Evolutionary conservation across 805 yeast species (phyloP).

Genomic region (Peterozyma xylosa): DNA sequence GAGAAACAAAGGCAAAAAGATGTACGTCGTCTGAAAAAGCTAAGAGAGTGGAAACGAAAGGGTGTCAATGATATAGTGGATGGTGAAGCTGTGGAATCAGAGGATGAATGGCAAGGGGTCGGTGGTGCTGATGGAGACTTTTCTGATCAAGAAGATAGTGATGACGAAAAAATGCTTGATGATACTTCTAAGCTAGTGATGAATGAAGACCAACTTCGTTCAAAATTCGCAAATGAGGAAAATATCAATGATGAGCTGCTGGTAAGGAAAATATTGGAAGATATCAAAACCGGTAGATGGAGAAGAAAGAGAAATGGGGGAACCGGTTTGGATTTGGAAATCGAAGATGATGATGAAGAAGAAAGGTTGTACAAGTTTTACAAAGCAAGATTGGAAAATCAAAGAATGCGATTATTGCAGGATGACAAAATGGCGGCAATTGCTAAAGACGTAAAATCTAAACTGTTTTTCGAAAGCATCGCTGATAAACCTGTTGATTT

Average conservation of each 20-base stretch:
- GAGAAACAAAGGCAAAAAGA: conserved; percentile 18
- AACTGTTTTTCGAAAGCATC: conserved; percentile 62
- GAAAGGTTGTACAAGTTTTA: conserved; percentile 36
- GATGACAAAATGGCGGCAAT: conserved; percentile 34
- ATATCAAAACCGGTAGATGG: conserved; percentile 65
- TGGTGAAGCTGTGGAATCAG: conserved; percentile 83
- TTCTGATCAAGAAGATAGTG: conserved; percentile 58
- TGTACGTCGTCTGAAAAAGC: conserved; percentile 21
- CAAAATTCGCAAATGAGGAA: conserved; percentile 51
- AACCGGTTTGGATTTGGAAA: conserved; percentile 54
- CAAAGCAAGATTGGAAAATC: conserved; percentile 27
- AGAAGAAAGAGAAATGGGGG: conserved; percentile 44
- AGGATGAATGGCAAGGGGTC: conserved; percentile 79
- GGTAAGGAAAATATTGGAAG: conserved; percentile 61
- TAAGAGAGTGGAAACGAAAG: conserved; percentile 44
- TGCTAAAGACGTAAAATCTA: conserved; percentile 46
- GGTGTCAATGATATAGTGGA: conserved; percentile 61
- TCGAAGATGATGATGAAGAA: conserved; percentile 55
- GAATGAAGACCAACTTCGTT: conserved; percentile 51
- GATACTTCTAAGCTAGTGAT: conserved; percentile 52
- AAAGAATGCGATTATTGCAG: conserved; percentile 40
- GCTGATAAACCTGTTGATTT: conserved; percentile 34
- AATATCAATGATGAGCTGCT: conserved; percentile 54
- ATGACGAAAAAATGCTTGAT: conserved; percentile 73
- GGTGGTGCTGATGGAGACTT: conserved; percentile 66